Conservation (phyloP, 2,329 filamentous ascomycete genomes). For the Corynespora cassiicola region DNA sequence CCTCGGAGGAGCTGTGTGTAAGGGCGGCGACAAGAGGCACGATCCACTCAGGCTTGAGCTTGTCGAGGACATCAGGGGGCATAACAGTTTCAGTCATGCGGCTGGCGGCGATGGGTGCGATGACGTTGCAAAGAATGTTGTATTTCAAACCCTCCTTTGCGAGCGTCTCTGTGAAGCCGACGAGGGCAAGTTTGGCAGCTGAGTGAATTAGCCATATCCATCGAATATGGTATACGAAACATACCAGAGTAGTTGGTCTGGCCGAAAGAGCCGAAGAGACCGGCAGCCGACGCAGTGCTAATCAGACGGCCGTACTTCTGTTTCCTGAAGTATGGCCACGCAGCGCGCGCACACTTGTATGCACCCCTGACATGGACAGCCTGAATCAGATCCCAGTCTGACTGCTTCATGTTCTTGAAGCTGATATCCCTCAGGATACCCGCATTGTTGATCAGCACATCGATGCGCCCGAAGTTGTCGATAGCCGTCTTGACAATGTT, state of each 20-base stretch:
- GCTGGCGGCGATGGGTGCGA: slow-evolving; percentile 93
- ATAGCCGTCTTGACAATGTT: slow-evolving; percentile 92
- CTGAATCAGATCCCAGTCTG: slow-evolving; percentile 95
- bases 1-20: slow-evolving; percentile 84
- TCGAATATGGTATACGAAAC: slow-evolving; percentile 14
- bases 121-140: slow-evolving; percentile 94
- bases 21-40: slow-evolving; percentile 90
- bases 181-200: slow-evolving; percentile 92
- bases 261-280: slow-evolving; percentile 93
- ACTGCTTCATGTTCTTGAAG: slow-evolving; percentile 98
- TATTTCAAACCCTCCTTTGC: slow-evolving; percentile 98
- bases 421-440: slow-evolving; percentile 93
- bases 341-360: slow-evolving; percentile 93
- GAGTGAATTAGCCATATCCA: slow-evolving; percentile 26
- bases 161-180: slow-evolving; percentile 96
- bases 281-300: slow-evolving; percentile 95
- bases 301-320: slow-evolving; percentile 98
- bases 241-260: slow-evolving; percentile 90
- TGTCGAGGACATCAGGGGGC: slow-evolving; percentile 88
- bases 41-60: slow-evolving; percentile 91
- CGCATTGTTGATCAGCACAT: slow-evolving; percentile 97
- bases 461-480: slow-evolving; percentile 81
- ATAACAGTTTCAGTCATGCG: slow-evolving; percentile 96
- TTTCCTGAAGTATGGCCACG: slow-evolving; percentile 97
- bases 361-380: slow-evolving; percentile 90